These are phyloP conservation scores for Adansonia madagascariensis DNA, from an alignment of 441 rosid species.

Conservation along the genomic window DNA sequence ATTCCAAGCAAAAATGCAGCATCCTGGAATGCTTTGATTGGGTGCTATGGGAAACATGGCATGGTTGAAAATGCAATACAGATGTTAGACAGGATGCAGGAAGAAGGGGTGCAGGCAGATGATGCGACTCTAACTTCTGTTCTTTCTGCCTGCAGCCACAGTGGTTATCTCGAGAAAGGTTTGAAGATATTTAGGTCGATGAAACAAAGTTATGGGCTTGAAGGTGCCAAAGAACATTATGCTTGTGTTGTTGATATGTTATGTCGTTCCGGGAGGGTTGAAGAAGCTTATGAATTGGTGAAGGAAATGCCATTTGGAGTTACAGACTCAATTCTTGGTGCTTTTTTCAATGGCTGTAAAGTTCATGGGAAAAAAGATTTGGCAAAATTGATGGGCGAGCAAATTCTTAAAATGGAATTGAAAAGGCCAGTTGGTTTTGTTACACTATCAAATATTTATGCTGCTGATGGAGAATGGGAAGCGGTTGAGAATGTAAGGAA, in stretches of 20 bases:
- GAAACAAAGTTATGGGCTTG: constrained; percentile 28
- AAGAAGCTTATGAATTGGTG: constrained; percentile 42
- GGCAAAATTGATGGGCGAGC: constrained; percentile 35
- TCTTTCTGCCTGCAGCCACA: constrained; percentile 52
- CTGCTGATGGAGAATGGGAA: constrained; percentile 50
- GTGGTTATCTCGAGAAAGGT: constrained; percentile 46
- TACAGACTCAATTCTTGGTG: constrained; percentile 44
- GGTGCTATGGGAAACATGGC: constrained; percentile 52
- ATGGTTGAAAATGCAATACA: constrained; percentile 36
- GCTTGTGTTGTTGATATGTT: constrained; percentile 52
- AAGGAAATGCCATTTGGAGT: constrained; percentile 35
- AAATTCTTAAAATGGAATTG: constrained; percentile 33
- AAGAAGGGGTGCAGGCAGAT: constrained; percentile 31
- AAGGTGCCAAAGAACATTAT: constrained; percentile 39
- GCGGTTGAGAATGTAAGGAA: constrained; percentile 45
- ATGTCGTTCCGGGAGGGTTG: constrained; percentile 48
- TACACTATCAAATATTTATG: constrained; percentile 47
- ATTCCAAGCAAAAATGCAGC: constrained; percentile 36
- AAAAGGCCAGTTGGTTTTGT: constrained; percentile 41
- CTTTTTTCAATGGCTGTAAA: constrained; percentile 50
- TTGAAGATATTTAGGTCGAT: constrained; percentile 44
- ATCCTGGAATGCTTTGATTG: constrained; percentile 54
- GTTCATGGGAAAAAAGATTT: constrained; percentile 47
- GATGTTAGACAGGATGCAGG: constrained; percentile 44
- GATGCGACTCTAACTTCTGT: constrained; percentile 39